Evolutionary conservation across 192 early-diverging fungal genomes (phyloP), one percentile per base, ranked within the genome.

Genomic region (Lobulomyces angularis): DNA sequence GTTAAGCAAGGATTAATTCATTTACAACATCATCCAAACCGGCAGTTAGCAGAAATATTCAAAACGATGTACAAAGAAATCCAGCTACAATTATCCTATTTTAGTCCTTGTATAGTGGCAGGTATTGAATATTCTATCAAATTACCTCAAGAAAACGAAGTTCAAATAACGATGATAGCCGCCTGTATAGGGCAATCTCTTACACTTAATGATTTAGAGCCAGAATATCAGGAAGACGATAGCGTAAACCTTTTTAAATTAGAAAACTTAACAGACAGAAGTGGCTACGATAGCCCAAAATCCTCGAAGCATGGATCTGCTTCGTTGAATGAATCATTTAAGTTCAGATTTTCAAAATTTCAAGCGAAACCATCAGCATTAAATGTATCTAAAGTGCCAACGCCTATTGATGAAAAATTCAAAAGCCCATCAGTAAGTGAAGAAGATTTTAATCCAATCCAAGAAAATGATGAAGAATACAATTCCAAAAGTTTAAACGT

Each of bases 1-100:
- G 61, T 82, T 33, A 79, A 71, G 46, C 74, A 81, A 21, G 65
- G 56, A 2, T 48, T 58, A 16, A 74, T 84, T 37, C 64, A 59
- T 21, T 51, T 56, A 17, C 50, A 50, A 18, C 74, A 83, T 41
- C 81, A 83, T 51, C 81, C 82, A 9, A 86, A 81, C 43, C 64
- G 75, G 5, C 79, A 82, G 34, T 64, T 86, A 0, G 78, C 82
- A 1, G 58, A 53, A 8, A 41, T 86, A 22, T 80, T 85, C 55
- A 66, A 66, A 37, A 43, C 57, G 6, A 50, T 82, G 6, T 82
- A 86, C 41, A 50, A 74, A 21, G 80, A 83, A 23, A 45, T 85
- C 20, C 59, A 70, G 21, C 59, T 76, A 16, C 70, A 74, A 38
- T 53, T 83, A 23, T 49, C 63, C 12, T 81, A 76, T 50, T 66